phyloP scores from a whole-genome alignment of 371 early-diverging fungal species.

The Mucor piriformis region DNA sequence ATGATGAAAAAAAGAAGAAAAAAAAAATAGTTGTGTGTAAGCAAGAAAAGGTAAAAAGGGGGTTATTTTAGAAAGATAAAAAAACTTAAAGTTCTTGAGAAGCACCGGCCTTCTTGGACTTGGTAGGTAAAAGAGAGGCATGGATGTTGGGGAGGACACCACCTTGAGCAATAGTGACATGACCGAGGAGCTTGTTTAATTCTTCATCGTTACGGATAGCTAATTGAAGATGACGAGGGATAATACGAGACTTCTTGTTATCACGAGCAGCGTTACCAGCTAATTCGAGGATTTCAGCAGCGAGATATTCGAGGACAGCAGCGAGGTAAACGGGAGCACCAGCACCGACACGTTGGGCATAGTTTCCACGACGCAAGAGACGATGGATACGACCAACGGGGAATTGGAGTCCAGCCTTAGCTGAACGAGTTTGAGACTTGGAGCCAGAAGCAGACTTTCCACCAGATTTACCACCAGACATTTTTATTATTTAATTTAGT shows the following conservation, averaged over 20 bases:
- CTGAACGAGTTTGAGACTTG: conserved; percentile 70
- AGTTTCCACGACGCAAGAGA: conserved; percentile 94
- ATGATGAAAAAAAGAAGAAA: not conserved
- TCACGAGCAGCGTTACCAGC: conserved; percentile 96
- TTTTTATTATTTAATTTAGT: conserved; percentile 16
- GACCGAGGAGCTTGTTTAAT: conserved; percentile 92
- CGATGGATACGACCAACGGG: conserved; percentile 98
- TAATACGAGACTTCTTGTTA: conserved; percentile 95
- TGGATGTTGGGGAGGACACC: conserved; percentile 91
- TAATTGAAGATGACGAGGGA: conserved; percentile 87
- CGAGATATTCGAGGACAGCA: conserved; percentile 95
- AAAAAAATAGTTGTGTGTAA: not conserved
- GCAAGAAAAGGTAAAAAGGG: not conserved
- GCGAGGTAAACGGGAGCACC: conserved; percentile 95
- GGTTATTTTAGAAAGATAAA: not conserved
- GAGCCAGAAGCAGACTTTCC: conserved; percentile 58
- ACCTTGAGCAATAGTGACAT: conserved; percentile 88
- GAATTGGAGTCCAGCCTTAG: conserved; percentile 91
- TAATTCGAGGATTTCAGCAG: conserved; percentile 96
- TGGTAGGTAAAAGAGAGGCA: conserved; percentile 71
- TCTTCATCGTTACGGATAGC: conserved; percentile 97
- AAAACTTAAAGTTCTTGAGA: conserved; percentile 51
- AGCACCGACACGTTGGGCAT: conserved; percentile 93
- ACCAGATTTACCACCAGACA: conserved; percentile 59
- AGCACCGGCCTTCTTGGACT: conserved; percentile 73